Base-by-base conservation (phyloP, 164 flowering plant species). In the Kingdonia uniflora region DNA sequence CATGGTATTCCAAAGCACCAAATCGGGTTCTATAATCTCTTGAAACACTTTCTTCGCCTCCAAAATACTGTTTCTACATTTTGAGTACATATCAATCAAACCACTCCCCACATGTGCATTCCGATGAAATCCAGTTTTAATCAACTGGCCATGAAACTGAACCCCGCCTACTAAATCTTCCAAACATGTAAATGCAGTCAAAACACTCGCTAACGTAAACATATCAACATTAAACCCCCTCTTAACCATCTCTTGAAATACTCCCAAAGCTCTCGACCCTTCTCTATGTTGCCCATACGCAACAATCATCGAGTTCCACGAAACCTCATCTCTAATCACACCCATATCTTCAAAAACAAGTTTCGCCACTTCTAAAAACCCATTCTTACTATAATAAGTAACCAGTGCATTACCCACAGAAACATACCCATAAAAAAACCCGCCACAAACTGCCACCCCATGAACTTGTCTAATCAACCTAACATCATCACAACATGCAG, bases 91-190 rank as follows among this genome's bases (percentile, higher is more conserved):
- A 41, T 41, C 44, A 4, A 41, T 41, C 44, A 41, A 41, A 41
- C 44, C 44, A 41, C 44, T 41, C n/a, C 44, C 44, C 4, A 41
- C 44, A 41, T 41, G n/a, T 41, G 44, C 35, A 29, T 29, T 29
- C 8, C 35, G 4, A 29, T 29, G 35, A 29, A 29, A 29, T 8
- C 35, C 35, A 29, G 35, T 41, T 41, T 41, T 41, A 16, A 41
- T 41, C 44, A 41, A 41, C 17, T 41, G 44, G n/a, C 16, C 44
- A 41, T 41, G 44, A 41, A 41, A 41, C 44, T 41, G 44, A 41
- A 14, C 12, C 44, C 44, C 44, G 0, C 44, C 16, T 16, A 14
- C 17, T 5, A 14, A 41, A 41, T 41, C 44, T 41, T 14, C 44
- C 44, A 41, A 14, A 41, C 44, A 10, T 3, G 44, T 41, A 16